Conservation (phyloP, 345 rosid species). For the Kandelia obovata region DNA sequence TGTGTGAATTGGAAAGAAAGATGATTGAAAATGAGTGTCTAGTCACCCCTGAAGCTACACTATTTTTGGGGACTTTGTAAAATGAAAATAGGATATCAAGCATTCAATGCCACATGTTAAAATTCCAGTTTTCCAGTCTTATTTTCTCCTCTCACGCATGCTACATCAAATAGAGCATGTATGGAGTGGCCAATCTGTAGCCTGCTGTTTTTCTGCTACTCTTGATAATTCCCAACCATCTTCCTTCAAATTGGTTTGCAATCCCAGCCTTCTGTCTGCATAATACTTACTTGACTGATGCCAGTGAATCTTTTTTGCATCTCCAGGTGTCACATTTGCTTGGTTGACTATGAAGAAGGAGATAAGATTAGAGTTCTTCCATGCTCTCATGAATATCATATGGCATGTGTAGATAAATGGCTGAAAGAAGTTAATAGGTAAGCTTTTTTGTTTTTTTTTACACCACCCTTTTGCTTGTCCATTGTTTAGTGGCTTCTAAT, state of each 20-base stretch:
- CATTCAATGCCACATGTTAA: too few relatives aligned
- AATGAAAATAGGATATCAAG: too few relatives aligned
- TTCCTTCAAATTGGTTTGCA: background rate
- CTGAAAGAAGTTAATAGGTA: conserved; percentile 27
- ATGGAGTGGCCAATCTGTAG: background rate
- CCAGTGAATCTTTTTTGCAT: background rate
- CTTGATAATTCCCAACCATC: background rate
- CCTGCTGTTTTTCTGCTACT: background rate
- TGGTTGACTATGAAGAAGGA: conserved; percentile 26
- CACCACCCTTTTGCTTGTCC: background rate
- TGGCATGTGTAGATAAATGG: conserved; percentile 28
- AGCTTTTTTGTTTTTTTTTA: background rate
- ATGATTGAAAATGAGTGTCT: too few relatives aligned
- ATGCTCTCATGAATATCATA: conserved; percentile 28
- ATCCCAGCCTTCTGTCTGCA: background rate
- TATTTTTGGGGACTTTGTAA: too few relatives aligned
- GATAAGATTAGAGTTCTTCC: conserved; percentile 27
- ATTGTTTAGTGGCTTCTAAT: background rate
- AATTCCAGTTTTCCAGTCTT: too few relatives aligned
- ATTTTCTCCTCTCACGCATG: too few relatives aligned
- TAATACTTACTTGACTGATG: background rate
- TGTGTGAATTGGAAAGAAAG: too few relatives aligned
- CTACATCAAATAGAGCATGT: too few relatives aligned
- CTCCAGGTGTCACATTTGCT: conserved; percentile 28
- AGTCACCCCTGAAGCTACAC: too few relatives aligned